phyloP scores from a whole-genome alignment of 371 early-diverging fungal species.

The Mucor piriformis region DNA sequence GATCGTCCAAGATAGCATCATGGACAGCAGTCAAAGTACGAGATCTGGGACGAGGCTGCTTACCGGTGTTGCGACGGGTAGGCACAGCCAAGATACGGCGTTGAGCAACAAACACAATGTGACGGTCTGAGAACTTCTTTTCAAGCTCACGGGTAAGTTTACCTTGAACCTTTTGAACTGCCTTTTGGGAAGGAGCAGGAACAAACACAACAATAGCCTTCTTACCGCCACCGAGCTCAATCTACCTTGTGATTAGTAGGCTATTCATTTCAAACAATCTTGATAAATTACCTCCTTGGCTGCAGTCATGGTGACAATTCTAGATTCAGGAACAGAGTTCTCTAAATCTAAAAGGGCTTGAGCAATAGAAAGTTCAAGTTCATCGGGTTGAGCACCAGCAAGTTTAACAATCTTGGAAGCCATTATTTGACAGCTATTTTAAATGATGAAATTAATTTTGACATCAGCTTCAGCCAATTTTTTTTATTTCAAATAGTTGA shows the following conservation, averaged over 20 bases:
- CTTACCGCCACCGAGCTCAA: slow-evolving; percentile 92
- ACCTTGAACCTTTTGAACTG: slow-evolving; percentile 93
- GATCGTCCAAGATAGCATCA: slow-evolving; percentile 94
- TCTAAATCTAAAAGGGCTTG: slow-evolving; percentile 96
- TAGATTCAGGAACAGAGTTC: slow-evolving; percentile 89
- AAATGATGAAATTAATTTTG: too few species aligned
- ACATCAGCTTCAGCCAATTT: too few species aligned
- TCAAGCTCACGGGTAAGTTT: slow-evolving; percentile 96
- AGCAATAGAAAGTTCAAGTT: slow-evolving; percentile 93
- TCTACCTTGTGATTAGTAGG: slow-evolving; percentile 40
- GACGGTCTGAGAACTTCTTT: slow-evolving; percentile 99
- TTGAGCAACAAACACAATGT: slow-evolving; percentile 94
- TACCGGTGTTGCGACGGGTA: slow-evolving; percentile 81
- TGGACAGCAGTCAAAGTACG: slow-evolving; percentile 97
- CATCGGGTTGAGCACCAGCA: slow-evolving; percentile 75
- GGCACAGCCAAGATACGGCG: slow-evolving; percentile 95
- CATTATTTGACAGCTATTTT: slow-evolving; percentile 34
- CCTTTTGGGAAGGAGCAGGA: slow-evolving; percentile 91
- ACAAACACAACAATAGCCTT: slow-evolving; percentile 97
- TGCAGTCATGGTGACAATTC: slow-evolving; percentile 88
- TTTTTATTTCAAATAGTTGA: too few species aligned
- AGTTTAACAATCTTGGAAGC: slow-evolving; percentile 81
- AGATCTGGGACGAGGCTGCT: slow-evolving; percentile 92
- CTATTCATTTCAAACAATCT: too few species aligned
- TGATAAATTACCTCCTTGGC: slow-evolving; percentile 87